Base-by-base conservation (phyloP, 2,329 filamentous ascomycete genomes). In the Epichloe coenophiala region DNA sequence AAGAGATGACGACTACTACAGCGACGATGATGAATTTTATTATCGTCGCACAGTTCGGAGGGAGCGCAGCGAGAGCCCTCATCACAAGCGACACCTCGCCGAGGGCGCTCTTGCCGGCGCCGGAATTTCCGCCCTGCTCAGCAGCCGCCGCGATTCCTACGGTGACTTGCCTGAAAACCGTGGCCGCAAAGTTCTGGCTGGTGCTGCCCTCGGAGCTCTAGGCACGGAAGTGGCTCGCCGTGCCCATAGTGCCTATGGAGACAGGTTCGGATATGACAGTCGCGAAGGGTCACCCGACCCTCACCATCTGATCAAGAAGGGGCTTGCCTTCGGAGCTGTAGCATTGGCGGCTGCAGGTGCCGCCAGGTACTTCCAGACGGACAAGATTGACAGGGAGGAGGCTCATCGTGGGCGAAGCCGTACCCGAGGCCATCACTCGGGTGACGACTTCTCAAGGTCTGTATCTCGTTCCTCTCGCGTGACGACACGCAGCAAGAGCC, bases 51-150 rank as follows among this genome's bases (percentile, higher is more conserved):
- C 66, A 45, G 61, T 77, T 35, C 73, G 69, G 17, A 71, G 73
- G 19, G 75, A 77, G 17, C 69, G 73, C 42, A 78, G 76, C 54
- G 66, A 67, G 12, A 75, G 73, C 55, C 65, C 70, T 47, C 72
- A 78, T 55, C 76, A 77, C 56, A 80, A 73, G 61, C 75, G 76
- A 41, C 76, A 81, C 56, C 63, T 84, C 5, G 80, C 80, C 21
- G 79, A 81, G 59, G 80, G 80, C n/a, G 80, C 79, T 9, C 68
- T 83, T 15, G 80, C 80, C 31, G 80, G 79, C 15, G 80, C 80
- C 17, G 80, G 80, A 46, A 64, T 80, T 7, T 75, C 76, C 11
- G 80, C 80, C n/a, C 64, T 83, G 3, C 63, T 81, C 5, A 70
- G 74, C 15, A 77, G 75, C 45, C 75, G 78, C 19, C 72, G 76